These are phyloP conservation scores for Cerioporus squamosus DNA, from an alignment of 1,284 basidiomycete genomes.

Conservation along the genomic window DNA sequence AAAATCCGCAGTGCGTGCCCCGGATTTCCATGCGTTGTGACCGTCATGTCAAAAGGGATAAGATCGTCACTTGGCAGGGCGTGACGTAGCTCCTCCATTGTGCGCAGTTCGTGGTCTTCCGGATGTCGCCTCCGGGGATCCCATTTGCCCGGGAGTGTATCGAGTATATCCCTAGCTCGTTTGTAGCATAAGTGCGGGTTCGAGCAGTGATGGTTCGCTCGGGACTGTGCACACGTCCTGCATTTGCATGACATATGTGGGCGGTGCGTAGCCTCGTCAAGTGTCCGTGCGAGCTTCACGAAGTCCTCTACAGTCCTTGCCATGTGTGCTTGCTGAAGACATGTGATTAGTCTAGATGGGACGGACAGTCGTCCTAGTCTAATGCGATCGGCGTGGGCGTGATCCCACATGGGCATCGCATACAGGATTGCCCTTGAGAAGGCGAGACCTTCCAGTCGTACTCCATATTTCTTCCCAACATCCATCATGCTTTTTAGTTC, in stretches of 20 bases:
- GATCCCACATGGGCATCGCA: slow-evolving; percentile 31
- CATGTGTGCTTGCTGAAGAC: neutral
- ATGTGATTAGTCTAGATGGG: neutral
- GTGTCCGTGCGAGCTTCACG: no score
- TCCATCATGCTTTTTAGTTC: slow-evolving; percentile 1
- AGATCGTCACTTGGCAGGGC: neutral
- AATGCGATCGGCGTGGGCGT: neutral
- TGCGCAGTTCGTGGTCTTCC: slow-evolving; percentile 4
- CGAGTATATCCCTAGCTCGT: neutral
- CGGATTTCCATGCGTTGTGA: neutral
- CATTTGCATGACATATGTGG: no score
- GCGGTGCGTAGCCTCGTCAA: no score
- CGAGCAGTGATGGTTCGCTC: neutral
- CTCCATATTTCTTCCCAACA: neutral
- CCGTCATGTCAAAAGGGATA: neutral
- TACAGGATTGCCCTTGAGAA: slow-evolving; percentile 6
- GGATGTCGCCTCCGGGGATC: slow-evolving; percentile 8
- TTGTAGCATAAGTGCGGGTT: neutral
- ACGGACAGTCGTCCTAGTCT: neutral
- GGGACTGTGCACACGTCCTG: neutral
- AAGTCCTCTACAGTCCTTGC: no score
- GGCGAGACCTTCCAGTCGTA: neutral
- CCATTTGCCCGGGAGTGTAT: slow-evolving; percentile 11
- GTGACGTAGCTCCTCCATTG: no score
- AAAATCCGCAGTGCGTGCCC: neutral